Evolutionary conservation across 805 yeast species (phyloP), one percentile per base, ranked within the genome.

Genomic region (Tetrapisispora pingtungensis): DNA sequence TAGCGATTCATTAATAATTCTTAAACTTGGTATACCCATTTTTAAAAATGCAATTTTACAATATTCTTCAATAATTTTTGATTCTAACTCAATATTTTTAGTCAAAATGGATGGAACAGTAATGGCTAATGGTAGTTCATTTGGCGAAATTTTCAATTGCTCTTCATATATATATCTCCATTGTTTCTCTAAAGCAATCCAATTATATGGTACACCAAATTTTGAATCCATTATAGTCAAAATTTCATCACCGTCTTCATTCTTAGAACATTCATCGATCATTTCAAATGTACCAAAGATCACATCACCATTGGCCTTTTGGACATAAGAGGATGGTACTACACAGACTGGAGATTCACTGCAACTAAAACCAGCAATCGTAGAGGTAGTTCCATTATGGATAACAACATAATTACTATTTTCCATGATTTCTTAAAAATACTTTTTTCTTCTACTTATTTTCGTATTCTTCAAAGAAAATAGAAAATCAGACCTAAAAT

Each of bases 1-100:
- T 44, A 89, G 65, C 7, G 95, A 95, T 33, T 80, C 75, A 58
- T 84, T 81, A 19, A 84, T 75, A 36, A 88, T 66, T 22, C 87
- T 80, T 55, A 89, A 78, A 8, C 83, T 73, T 0, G 96, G 96
- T 10, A 85, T 85, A 40, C 78, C 67, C 35, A 85, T 69, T 44
- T 72, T 75, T 56, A 83, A 89, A 59, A 89, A 84, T 3, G 85
- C 94, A 39, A 83, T 59, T 54, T 86, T 86, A 38, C 80, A 72
- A 12, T 84, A 72, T 43, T 74, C 72, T 52, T 81, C 81, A 13
- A 82, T 73, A 46, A 74, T 61, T 46, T 54, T 51, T 42, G 45
- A 45, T 43, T 58, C 54, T 34, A 57, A 27, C 17, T 49, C 48
- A 10, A 49, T 42, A 20, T 53, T 55, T 19, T 49, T 53, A 27